phyloP scores from a whole-genome alignment of 495 filamentous ascomycete species.

The Podospora fimiseda region DNA sequence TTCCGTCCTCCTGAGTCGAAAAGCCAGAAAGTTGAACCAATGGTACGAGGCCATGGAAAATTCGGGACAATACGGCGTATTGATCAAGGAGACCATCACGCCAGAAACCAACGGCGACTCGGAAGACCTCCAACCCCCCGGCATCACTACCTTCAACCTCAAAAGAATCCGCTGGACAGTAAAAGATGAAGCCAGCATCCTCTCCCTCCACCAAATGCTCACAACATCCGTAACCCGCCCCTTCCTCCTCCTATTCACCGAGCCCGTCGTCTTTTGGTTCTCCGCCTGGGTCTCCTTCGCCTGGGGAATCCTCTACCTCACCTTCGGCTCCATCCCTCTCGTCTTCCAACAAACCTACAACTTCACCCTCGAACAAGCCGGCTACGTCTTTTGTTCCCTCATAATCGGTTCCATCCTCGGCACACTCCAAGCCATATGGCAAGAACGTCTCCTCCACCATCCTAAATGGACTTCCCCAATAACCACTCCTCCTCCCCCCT shows the following conservation, averaged over 20 bases:
- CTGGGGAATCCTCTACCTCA: constrained; percentile 86
- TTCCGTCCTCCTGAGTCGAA: constrained; percentile 71
- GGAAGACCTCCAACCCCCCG: too few relatives aligned
- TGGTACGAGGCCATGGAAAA: constrained; percentile 73
- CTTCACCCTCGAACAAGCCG: constrained; percentile 61
- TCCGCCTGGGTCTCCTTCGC: constrained; percentile 84
- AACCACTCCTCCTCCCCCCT: not conserved
- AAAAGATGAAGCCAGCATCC: constrained; percentile 76
- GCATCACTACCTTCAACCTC: constrained; percentile 17
- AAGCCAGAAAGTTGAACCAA: constrained; percentile 63
- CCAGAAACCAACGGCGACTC: not conserved
- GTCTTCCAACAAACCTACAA: constrained; percentile 65
- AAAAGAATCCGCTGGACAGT: constrained; percentile 78
- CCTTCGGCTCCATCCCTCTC: constrained; percentile 70
- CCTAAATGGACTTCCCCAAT: constrained; percentile 28
- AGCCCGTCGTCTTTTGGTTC: constrained; percentile 93
- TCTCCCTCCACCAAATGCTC: constrained; percentile 64
- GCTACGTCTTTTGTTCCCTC: constrained; percentile 69
- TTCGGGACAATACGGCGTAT: constrained; percentile 60
- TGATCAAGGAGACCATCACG: constrained; percentile 10
- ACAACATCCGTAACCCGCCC: constrained; percentile 69
- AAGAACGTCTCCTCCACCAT: constrained; percentile 47
- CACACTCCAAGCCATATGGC: constrained; percentile 68
- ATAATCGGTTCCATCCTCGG: constrained; percentile 60
- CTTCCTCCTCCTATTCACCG: constrained; percentile 80